Base-by-base conservation (phyloP, 2,329 filamentous ascomycete species). In the Coleophoma cylindrospora region DNA sequence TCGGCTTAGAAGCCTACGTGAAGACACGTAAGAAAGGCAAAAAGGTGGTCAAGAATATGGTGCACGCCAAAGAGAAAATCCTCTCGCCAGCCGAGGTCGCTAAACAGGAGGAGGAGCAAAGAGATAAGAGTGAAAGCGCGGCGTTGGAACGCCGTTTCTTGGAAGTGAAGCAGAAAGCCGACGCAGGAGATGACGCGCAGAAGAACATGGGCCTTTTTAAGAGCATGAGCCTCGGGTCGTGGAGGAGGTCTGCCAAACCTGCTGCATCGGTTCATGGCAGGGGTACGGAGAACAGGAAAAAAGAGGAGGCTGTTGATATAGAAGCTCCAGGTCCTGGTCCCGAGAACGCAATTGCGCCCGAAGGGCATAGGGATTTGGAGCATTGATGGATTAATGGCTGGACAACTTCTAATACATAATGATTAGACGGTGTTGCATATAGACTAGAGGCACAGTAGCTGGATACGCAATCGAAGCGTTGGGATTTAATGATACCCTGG, bases 1-100 rank as follows among this genome's bases (percentile, higher is more conserved):
- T 91, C 1, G 91, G 91, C 0, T 74, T 96, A 4, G 91, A 96
- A 71, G 79, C 83, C 13, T 96, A 95, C 63, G 70, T 86, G 45
- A 83, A 83, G 60, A 85, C 84, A 12, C 81, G 84, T 45, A 49
- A 49, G 50, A 83, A 83, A 62, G 76, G 86, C 34, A 87, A 86
- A 68, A 68, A 70, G 43, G 58, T 76, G 11, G 62, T 71, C 51
- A 71, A 75, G 50, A 79, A 77, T 52, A 59, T 80, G 36, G 67
- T 74, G 22, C 72, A 78, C 34, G 66, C 74, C 27, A 76, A 81
- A 51, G 81, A 83, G 50, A 84, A 82, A 60, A 62, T 86, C 8
- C 55, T 87, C 2, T 72, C 79, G 37, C 84, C 84, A 0, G 81
- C 86, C 52, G 78, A 81, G 61, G 74, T 75, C 48, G 73, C 69